Evolutionary conservation across 163 green algal genomes (phyloP).

Genomic region (Chloromonas sp.): DNA sequence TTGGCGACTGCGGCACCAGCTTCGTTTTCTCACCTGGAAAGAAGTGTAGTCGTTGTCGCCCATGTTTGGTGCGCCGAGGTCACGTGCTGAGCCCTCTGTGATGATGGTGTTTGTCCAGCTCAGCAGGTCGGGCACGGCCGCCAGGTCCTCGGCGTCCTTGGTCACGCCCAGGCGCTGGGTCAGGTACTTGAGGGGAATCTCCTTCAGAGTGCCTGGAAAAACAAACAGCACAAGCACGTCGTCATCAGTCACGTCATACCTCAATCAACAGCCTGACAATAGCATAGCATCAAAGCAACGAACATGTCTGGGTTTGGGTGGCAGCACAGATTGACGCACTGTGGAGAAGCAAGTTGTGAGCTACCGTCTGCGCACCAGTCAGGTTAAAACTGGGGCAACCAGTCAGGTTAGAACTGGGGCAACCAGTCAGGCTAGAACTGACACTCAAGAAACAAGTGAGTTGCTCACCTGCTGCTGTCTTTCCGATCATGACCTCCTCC

Average conservation of each 20-base stretch:
- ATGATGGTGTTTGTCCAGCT: slow-evolving; percentile 5
- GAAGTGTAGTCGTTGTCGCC: slow-evolving; percentile 8
- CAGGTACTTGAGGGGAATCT: slow-evolving; percentile 13
- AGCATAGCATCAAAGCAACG: no score
- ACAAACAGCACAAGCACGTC: not conserved
- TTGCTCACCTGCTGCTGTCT: not conserved
- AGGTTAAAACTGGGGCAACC: no score
- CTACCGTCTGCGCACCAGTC: no score
- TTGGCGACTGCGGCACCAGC: no score
- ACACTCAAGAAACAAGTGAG: no score
- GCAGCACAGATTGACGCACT: no score
- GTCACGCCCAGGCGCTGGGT: slow-evolving; percentile 11
- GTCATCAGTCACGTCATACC: no score
- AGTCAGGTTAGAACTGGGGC: no score
- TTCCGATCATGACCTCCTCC: slow-evolving; percentile 1
- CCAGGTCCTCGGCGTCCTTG: slow-evolving; percentile 10
- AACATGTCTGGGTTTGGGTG: no score
- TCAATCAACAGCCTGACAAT: no score
- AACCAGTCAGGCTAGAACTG: no score
- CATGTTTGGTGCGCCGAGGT: not conserved
- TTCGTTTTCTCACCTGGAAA: not conserved
- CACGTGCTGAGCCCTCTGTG: not conserved
- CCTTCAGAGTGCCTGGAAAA: slow-evolving; percentile 20
- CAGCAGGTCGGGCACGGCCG: not conserved
- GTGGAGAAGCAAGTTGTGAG: no score